Percentiles rank a stretch among this genome's conserved stretches.
These are phyloP conservation scores for Pseudocercospora crystallina DNA, from an alignment of 2,329 filamentous ascomycete species.

Conservation along the genomic window DNA sequence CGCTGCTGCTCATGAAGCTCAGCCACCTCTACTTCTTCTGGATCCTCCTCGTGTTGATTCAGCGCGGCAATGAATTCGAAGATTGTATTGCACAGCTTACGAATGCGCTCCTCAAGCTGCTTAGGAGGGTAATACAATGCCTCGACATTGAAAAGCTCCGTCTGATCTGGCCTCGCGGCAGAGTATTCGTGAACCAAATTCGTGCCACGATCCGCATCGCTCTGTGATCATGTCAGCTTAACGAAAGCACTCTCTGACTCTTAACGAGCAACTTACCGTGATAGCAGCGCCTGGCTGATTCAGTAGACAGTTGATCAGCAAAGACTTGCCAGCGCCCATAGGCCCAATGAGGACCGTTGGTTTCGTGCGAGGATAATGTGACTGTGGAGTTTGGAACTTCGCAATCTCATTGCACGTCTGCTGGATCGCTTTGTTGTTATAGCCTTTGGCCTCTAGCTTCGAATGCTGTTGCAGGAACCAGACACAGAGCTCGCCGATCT, in stretches of 20 bases:
- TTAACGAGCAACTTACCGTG: neutral
- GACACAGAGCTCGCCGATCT: neutral
- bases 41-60: neutral
- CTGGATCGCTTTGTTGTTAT: neutral
- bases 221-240: neutral
- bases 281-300: neutral
- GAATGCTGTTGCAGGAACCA: neutral
- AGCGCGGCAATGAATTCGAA: neutral
- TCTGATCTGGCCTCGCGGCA: neutral
- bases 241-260: no score
- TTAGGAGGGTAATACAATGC: neutral
- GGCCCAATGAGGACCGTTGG: neutral
- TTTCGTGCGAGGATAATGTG: neutral
- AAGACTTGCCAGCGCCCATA: constrained; percentile 2
- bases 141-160: neutral
- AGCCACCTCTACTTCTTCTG: neutral
- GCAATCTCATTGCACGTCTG: neutral
- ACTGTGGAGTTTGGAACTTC: neutral
- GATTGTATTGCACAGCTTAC: no score
- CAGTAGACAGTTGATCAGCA: neutral
- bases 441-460: neutral
- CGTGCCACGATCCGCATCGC: constrained; percentile 3
- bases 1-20: neutral
- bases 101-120: neutral
- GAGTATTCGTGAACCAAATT: constrained; percentile 12